Percentiles rank a stretch among this genome's conserved stretches.
Conservation (phyloP, 768 basidiomycete species). For the Termitomyces sp. region DNA sequence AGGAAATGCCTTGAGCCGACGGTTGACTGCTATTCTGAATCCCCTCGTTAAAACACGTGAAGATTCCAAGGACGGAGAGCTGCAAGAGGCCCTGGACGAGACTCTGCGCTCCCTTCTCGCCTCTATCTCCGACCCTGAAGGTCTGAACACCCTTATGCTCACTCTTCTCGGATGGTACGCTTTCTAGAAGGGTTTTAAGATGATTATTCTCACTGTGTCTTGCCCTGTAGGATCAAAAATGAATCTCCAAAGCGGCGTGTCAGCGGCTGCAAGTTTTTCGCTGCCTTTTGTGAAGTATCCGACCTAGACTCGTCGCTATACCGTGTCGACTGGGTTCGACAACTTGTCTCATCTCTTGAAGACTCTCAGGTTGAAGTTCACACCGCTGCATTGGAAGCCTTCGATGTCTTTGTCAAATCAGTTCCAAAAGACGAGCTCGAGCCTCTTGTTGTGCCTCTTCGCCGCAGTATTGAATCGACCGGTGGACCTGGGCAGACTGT, state of each 20-base stretch:
- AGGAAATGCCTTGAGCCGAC: constrained; percentile 81
- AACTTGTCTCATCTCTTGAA: constrained; percentile 78
- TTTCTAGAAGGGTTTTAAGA: background rate
- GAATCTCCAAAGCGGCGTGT: constrained; percentile 66
- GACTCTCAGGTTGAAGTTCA: constrained; percentile 73
- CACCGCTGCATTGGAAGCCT: constrained; percentile 73
- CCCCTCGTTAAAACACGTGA: constrained; percentile 79
- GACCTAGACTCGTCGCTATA: constrained; percentile 81
- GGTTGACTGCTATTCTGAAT: constrained; percentile 71
- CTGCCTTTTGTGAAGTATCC: constrained; percentile 78
- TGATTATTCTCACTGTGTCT: background rate
- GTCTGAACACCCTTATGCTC: constrained; percentile 86
- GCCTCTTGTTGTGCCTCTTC: constrained; percentile 82
- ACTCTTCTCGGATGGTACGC: constrained; percentile 82
- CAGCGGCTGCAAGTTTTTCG: constrained; percentile 74
- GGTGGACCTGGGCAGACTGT: constrained; percentile 74
- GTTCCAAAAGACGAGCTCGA: constrained; percentile 92
- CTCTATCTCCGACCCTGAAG: constrained; percentile 83
- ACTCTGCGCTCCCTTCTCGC: constrained; percentile 69
- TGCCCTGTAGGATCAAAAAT: constrained; percentile 67
- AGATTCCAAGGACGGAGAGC: constrained; percentile 62
- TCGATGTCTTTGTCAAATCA: constrained; percentile 86
- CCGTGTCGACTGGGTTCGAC: constrained; percentile 91
- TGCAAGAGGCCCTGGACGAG: constrained; percentile 64
- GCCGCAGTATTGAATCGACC: constrained; percentile 81